Evolutionary conservation across 2,329 filamentous ascomycete genomes (phyloP).

Genomic region (Hymenoscyphus fructigenus): DNA sequence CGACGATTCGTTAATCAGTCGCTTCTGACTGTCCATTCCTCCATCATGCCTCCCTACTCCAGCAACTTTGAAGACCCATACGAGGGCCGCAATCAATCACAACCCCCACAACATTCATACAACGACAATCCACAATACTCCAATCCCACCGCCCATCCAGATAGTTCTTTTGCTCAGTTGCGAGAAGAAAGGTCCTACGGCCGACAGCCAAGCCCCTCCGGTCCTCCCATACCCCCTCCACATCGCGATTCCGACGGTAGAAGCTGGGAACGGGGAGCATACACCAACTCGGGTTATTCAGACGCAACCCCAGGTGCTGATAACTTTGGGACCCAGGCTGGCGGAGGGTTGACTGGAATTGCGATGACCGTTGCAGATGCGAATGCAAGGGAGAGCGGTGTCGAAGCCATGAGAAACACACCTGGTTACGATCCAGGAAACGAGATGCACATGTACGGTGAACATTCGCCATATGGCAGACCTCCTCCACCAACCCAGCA

Average conservation of each 20-base stretch:
- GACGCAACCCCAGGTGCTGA: constrained; percentile 61
- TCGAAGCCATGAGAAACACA: constrained; percentile 56
- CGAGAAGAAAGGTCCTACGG: constrained; percentile 26
- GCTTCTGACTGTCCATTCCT: constrained; percentile 1
- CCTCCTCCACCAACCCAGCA: constrained; percentile 19
- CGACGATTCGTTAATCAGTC: not conserved
- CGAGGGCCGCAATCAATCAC: constrained; percentile 14
- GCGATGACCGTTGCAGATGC: constrained; percentile 65
- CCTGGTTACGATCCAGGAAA: constrained; percentile 30
- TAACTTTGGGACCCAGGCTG: constrained; percentile 62
- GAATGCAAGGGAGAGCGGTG: constrained; percentile 62
- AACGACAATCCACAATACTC: constrained; percentile 9
- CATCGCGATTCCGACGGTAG: constrained; percentile 33
- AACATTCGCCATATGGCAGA: constrained; percentile 22
- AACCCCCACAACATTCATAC: constrained; percentile 8
- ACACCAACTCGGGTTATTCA: constrained; percentile 29
- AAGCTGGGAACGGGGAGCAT: constrained; percentile 29
- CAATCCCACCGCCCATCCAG: constrained; percentile 27
- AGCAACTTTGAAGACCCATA: constrained; percentile 26
- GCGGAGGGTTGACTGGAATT: constrained; percentile 67
- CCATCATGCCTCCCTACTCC: constrained; percentile 10
- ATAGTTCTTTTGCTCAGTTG: constrained; percentile 29
- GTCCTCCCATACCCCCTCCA: constrained; percentile 33
- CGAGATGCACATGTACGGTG: constrained; percentile 17
- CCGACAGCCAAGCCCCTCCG: constrained; percentile 18